Evolutionary conservation across 2,329 filamentous ascomycete species (phyloP).

Genomic region (Microdochium bolleyi): DNA sequence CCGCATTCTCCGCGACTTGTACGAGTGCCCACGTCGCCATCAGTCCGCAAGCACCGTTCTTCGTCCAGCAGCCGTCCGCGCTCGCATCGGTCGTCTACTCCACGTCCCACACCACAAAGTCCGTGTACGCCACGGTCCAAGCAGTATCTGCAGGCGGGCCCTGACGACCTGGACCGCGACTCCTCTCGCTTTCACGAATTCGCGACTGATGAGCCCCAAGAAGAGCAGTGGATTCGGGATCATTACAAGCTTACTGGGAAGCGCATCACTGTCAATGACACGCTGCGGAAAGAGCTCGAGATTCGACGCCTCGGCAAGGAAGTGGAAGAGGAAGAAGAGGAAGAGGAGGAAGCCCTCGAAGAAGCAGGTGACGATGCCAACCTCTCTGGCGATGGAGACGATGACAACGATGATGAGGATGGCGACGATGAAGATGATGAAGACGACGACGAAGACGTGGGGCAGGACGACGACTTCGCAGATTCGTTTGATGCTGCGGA

Average conservation of each 20-base stretch:
- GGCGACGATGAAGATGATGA: constrained; percentile 41
- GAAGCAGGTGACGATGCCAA: constrained; percentile 33
- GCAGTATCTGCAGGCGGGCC: constrained; percentile 43
- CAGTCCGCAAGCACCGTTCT: constrained; percentile 18
- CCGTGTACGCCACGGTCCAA: constrained; percentile 27
- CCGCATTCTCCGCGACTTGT: constrained; percentile 1
- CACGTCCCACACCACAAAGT: constrained; percentile 28
- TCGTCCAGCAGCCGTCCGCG: constrained; percentile 16
- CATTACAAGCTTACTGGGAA: constrained; percentile 54
- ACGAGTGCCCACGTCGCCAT: constrained; percentile 7
- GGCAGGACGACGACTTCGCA: constrained; percentile 42
- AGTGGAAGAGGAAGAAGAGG: constrained; percentile 78
- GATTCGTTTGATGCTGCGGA: constrained; percentile 47
- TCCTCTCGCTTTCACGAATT: constrained; percentile 80
- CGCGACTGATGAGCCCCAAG: constrained; percentile 69
- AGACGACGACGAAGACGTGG: constrained; percentile 40
- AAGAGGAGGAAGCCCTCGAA: constrained; percentile 56
- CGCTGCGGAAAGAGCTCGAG: constrained; percentile 79
- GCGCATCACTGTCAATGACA: constrained; percentile 83
- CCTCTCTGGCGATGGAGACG: constrained; percentile 32
- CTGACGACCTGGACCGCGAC: constrained; percentile 43
- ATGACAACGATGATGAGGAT: constrained; percentile 37
- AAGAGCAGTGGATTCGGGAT: constrained; percentile 83
- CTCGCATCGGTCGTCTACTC: constrained; percentile 16
- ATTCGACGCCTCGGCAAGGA: constrained; percentile 83